A percentile compares a stretch with the other conserved stretches of the same genome.
phyloP scores from a whole-genome alignment of 164 flowering plant species.

The Dillenia suffruticosa region DNA sequence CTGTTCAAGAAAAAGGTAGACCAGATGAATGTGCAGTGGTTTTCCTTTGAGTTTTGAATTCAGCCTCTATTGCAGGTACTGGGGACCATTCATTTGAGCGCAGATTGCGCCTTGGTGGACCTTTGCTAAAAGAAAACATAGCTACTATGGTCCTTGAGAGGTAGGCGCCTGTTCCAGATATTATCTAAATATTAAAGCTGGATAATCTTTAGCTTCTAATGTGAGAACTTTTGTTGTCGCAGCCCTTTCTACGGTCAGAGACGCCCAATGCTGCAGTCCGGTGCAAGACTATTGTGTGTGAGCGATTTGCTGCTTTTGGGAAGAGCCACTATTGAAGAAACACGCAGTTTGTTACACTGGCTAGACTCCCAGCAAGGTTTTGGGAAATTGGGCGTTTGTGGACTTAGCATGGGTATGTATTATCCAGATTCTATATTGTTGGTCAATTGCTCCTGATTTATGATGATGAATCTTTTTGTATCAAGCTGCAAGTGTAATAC shows the following conservation, averaged over 20 bases:
- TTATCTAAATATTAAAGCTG: too few relatives aligned
- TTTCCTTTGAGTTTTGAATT: too few relatives aligned
- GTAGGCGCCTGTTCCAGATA: constrained; percentile 24
- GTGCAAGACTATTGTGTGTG: constrained; percentile 89
- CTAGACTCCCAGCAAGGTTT: constrained; percentile 75
- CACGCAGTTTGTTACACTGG: constrained; percentile 86
- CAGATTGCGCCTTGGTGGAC: constrained; percentile 93
- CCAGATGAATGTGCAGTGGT: too few relatives aligned
- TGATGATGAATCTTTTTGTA: too few relatives aligned
- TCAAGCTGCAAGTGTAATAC: too few relatives aligned
- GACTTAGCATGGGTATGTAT: constrained; percentile 95
- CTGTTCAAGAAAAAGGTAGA: too few relatives aligned
- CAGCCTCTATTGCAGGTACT: constrained; percentile 49
- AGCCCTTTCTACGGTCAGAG: constrained; percentile 95
- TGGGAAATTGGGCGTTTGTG: constrained; percentile 94
- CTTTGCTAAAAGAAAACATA: constrained; percentile 84
- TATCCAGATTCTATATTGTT: background rate
- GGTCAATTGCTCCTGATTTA: too few relatives aligned
- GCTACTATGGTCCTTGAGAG: constrained; percentile 99
- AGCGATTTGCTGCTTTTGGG: constrained; percentile 93
- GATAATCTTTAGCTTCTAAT: too few relatives aligned
- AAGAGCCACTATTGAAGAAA: constrained; percentile 89
- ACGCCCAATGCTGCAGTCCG: constrained; percentile 78
- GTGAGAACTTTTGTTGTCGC: constrained; percentile 16
- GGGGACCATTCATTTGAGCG: constrained; percentile 96